Base-by-base conservation (phyloP, 768 basidiomycete species). In the Leccinum incarnatum region DNA sequence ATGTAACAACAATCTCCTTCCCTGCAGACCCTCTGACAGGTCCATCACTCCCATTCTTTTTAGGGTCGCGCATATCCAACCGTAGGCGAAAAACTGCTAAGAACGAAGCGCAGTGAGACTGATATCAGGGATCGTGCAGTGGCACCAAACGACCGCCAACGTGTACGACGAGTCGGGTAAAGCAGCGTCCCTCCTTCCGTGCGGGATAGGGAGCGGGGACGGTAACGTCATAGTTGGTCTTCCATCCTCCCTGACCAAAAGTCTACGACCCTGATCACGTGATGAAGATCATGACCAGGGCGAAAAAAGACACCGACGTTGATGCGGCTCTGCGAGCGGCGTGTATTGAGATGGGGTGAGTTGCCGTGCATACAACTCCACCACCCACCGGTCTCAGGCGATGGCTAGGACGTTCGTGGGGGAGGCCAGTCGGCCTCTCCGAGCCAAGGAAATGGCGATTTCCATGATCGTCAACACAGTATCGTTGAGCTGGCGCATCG, bases 401-500 rank as follows among this genome's bases (percentile, higher is more conserved):
- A 9, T 23, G 3, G 23, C n/a, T 27, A 72, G 72, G 6, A 82
- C 82, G 0, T 69, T 73, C 27, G 82, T 79, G 27, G 83, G 81
- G 15, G 51, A 75, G 17, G 80, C 78, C 34, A 71, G 66, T 19
- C 69, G 77, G 6, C 82, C 83, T 5, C 61, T 82, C 4, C 67
- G 68, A 2, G 73, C 74, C 15, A 65, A 66, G 37, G 67, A 78
- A 23, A 68, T 75, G 15, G 67, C 75, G 27, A 63, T 71, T 32
- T 77, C 72, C 36, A 77, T 84, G 37, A 76, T 84, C 15, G 73
- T 77, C 2, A 81, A 79, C 46, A 83, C 81, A 27, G 77, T 84
- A 11, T 86, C 84, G 21, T 76, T 83, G 67, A 80, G 82, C 9
- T 88, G 87, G 86, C 73, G 82, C 49, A 78, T 88, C 21, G 87